Conservation (phyloP, 306 rosid genomes). For the Betula pendula region DNA sequence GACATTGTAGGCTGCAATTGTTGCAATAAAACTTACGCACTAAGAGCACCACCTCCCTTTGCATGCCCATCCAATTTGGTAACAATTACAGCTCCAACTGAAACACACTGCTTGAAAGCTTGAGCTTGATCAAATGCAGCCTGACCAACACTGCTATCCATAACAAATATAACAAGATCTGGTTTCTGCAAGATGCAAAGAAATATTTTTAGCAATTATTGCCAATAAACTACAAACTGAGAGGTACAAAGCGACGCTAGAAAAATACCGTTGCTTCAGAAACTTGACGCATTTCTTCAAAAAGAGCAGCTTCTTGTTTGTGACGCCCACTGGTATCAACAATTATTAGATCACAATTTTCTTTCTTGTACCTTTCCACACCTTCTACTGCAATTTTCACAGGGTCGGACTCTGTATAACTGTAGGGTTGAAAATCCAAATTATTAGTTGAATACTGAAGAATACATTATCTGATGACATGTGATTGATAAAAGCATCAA, state of each 20-base stretch:
- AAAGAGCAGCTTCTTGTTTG: constrained; percentile 86
- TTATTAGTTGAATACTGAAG: constrained; percentile 21
- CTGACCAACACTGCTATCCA: constrained; percentile 94
- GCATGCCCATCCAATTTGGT: constrained; percentile 91
- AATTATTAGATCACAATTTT: constrained; percentile 78
- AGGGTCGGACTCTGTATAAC: constrained; percentile 80
- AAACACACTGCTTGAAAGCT: constrained; percentile 77
- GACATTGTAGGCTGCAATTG: constrained; percentile 12
- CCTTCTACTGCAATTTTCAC: constrained; percentile 82
- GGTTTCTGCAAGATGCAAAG: constrained; percentile 59
- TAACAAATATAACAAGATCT: constrained; percentile 84
- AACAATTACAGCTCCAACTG: constrained; percentile 84
- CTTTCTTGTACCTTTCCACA: constrained; percentile 77
- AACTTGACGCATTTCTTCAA: constrained; percentile 95
- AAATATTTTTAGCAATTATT: constrained; percentile 28
- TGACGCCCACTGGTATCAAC: constrained; percentile 93
- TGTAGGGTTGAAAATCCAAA: constrained; percentile 33
- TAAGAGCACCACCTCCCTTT: constrained; percentile 88
- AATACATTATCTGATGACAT: background rate
- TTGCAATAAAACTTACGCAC: constrained; percentile 59
- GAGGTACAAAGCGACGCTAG: constrained; percentile 14
- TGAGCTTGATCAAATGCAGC: constrained; percentile 89
- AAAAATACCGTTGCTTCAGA: constrained; percentile 79
- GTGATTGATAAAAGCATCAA: background rate
- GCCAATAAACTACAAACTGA: constrained; percentile 1